phyloP scores from a whole-genome alignment of 768 basidiomycete genomes.

The Cystofilobasidium ferigula region DNA sequence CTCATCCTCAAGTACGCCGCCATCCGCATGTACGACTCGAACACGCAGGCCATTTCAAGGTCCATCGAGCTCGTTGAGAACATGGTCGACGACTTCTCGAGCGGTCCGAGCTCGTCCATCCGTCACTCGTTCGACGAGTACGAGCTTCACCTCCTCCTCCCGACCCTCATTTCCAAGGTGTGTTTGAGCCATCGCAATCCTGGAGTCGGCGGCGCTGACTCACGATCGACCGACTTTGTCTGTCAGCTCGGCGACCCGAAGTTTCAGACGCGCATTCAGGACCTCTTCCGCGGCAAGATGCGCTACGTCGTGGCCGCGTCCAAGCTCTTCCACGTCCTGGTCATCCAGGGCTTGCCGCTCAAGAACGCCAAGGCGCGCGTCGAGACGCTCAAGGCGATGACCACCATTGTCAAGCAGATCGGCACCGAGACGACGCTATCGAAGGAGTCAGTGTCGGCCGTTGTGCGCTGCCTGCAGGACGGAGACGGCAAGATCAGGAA shows the following conservation, averaged over 20 bases:
- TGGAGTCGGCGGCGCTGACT: background rate
- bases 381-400: slow-evolving; percentile 58
- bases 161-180: slow-evolving; percentile 81
- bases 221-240: background rate
- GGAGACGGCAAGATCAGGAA: slow-evolving; percentile 81
- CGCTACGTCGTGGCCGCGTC: slow-evolving; percentile 89
- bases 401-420: slow-evolving; percentile 21
- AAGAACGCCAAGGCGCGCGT: slow-evolving; percentile 87
- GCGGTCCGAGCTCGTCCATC: background rate
- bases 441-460: slow-evolving; percentile 60
- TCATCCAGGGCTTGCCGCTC: slow-evolving; percentile 78
- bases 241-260: slow-evolving; percentile 77
- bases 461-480: slow-evolving; percentile 72
- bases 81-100: slow-evolving; percentile 47
- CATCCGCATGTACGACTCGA: slow-evolving; percentile 55
- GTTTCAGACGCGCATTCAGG: slow-evolving; percentile 48
- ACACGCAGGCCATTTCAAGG: slow-evolving; percentile 40
- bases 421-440: slow-evolving; percentile 38
- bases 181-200: slow-evolving; percentile 2
- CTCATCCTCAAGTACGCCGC: slow-evolving; percentile 87
- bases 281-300: slow-evolving; percentile 62
- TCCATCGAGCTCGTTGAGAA: slow-evolving; percentile 79
- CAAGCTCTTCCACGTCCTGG: slow-evolving; percentile 71
- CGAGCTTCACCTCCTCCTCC: slow-evolving; percentile 78
- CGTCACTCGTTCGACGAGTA: slow-evolving; percentile 51